Base-by-base conservation (phyloP, 192 early-diverging fungal species). In the Globomyces pollinis-pini region DNA sequence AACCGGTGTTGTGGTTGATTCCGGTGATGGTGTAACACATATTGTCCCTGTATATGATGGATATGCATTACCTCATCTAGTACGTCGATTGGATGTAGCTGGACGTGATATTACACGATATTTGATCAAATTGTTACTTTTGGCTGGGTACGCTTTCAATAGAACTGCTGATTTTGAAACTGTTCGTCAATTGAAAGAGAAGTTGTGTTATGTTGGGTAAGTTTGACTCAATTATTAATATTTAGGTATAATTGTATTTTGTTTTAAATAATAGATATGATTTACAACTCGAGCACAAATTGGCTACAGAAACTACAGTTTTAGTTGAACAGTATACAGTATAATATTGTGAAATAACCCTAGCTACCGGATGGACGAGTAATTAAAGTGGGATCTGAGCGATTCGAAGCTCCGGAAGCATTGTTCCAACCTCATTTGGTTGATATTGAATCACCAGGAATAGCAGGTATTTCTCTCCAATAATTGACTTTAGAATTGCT, bases 41-140 rank as follows among this genome's bases (percentile, higher is more conserved):
- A 95, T 96, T 74, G 95, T 99, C 18, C 96, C 96, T 30, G 93
- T 99, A n/a, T 95, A 91, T 67, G 85, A 97, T 59, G 93, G 96
- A 29, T 96, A 86, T 64, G 86, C 94, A 3, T 80, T 93, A 30
- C 89, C 91, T 15, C 88, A 97, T 63, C 71, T 91, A 61, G 88
- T 88, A 26, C 83, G 83, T 65, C 85, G 96, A 43, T 74, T 99
- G 50, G 91, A 99, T 70, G 86, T 99, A 38, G 96, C 96, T 43
- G 96, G 96, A 43, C 86, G 94, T 38, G 88, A 94, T 65, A 91
- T 99, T 32, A 99, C 96, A 15, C 73, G 86, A 43, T 96, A 99
- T 66, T 84, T 99, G 50, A 97, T 97, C 77, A 99, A 96, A 70
- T 75, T 99, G 28, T 74, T 99, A 36, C 81, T 94, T 42, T 80